Conservation (phyloP, 805 yeast species). For the Teunomyces funiuensis region DNA sequence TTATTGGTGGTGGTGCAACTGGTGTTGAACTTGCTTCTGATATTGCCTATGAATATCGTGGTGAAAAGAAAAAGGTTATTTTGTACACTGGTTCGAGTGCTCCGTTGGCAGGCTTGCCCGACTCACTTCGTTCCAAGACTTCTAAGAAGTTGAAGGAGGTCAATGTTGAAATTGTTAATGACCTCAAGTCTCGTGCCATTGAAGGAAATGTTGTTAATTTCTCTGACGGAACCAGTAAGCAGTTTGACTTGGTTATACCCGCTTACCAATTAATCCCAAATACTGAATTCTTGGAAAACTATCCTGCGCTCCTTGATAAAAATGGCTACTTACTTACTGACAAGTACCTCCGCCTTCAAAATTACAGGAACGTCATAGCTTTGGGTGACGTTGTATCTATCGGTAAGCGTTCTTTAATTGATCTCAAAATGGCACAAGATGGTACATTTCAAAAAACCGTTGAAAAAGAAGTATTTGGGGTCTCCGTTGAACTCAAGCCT, state of each 20-base stretch:
- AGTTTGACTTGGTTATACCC: conserved; percentile 32
- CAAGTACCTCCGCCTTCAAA: conserved; percentile 23
- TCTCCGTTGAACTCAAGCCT: conserved; percentile 11
- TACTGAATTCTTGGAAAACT: conserved; percentile 27
- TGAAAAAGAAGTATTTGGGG: conserved; percentile 15
- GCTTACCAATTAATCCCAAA: conserved; percentile 29
- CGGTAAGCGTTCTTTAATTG: conserved; percentile 23
- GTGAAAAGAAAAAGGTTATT: conserved; percentile 18
- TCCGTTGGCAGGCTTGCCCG: conserved; percentile 18
- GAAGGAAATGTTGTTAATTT: conserved; percentile 14
- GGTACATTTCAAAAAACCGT: conserved; percentile 14
- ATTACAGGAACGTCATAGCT: conserved; percentile 28
- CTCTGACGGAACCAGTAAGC: conserved; percentile 16
- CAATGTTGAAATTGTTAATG: conserved; percentile 25
- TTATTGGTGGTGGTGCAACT: conserved; percentile 37
- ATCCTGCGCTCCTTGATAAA: conserved; percentile 18
- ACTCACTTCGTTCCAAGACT: conserved; percentile 14
- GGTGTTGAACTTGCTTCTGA: conserved; percentile 42
- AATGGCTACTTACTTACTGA: conserved; percentile 31
- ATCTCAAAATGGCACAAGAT: conserved; percentile 23
- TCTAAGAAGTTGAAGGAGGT: conserved; percentile 14
- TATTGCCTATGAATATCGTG: conserved; percentile 21
- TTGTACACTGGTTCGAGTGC: conserved; percentile 25
- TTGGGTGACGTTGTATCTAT: conserved; percentile 35
- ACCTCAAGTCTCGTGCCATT: conserved; percentile 8